A percentile compares a stretch with the other conserved stretches of the same genome.
phyloP scores from a whole-genome alignment of 495 filamentous ascomycete species.

The Aspergillus bertholletiae region DNA sequence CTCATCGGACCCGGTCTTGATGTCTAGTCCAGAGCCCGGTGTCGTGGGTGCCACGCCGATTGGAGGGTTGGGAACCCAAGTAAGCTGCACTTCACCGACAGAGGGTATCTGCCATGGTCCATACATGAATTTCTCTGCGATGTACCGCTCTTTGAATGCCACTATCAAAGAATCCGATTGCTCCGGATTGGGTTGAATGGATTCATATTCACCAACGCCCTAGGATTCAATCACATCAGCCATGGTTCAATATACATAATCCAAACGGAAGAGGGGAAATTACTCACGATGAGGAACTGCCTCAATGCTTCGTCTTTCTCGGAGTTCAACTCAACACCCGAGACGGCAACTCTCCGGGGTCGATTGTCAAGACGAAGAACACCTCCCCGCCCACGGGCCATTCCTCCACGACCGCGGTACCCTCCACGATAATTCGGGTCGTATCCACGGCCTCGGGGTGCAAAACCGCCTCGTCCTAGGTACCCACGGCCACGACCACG shows the following conservation, averaged over 20 bases:
- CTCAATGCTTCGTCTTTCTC: conserved; percentile 80
- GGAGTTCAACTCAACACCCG: conserved; percentile 63
- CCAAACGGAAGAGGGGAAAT: not conserved
- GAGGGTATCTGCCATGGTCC: conserved; percentile 63
- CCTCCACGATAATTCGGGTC: conserved; percentile 44
- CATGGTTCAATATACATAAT: not conserved
- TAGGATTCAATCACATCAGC: conserved; percentile 25
- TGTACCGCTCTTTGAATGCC: conserved; percentile 83
- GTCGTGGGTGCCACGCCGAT: conserved; percentile 15
- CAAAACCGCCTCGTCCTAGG: conserved; percentile 32
- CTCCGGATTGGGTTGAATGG: conserved; percentile 62
- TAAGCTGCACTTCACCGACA: conserved; percentile 71
- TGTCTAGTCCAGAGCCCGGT: conserved; percentile 7
- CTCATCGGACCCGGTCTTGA: conserved; percentile 27
- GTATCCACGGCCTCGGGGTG: conserved; percentile 39
- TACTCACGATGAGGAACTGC: conserved; percentile 80
- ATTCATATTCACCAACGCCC: conserved; percentile 81
- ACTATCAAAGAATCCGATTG: conserved; percentile 59
- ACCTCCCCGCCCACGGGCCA: conserved; percentile 49
- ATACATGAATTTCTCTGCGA: conserved; percentile 82
- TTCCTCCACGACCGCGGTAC: conserved; percentile 57
- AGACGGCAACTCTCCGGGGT: conserved; percentile 70
- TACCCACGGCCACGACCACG: conserved; percentile 44
- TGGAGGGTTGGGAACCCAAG: conserved; percentile 61
- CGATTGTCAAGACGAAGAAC: conserved; percentile 85